Conservation (phyloP, 108 stramenopile genomes). For the Skeletonema potamos region DNA sequence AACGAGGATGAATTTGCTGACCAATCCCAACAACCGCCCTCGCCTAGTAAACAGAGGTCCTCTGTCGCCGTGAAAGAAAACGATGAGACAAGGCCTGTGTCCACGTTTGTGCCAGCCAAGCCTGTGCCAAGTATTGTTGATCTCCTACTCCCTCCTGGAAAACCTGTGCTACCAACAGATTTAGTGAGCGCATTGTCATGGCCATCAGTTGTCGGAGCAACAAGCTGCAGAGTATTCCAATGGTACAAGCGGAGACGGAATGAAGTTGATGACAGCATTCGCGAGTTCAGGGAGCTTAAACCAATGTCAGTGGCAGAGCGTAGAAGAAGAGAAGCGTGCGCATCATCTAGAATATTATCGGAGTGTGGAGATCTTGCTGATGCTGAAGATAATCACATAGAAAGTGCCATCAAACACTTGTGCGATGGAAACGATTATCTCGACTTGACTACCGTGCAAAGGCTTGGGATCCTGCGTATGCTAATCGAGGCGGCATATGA, state of each 20-base stretch:
- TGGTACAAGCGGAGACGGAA: conserved; percentile 80
- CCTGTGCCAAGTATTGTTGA: conserved; percentile 80
- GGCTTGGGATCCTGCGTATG: conserved; percentile 69
- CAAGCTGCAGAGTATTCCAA: conserved; percentile 70
- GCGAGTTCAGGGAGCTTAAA: conserved; percentile 57
- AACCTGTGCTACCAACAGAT: conserved; percentile 59
- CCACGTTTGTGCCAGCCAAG: conserved; percentile 62
- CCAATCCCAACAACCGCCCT: conserved; percentile 25
- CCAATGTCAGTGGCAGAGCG: conserved; percentile 72
- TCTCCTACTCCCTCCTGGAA: conserved; percentile 78
- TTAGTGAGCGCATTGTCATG: conserved; percentile 69
- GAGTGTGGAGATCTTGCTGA: conserved; percentile 54
- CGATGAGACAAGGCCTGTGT: conserved; percentile 52
- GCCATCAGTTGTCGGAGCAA: conserved; percentile 74
- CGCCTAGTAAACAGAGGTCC: conserved; percentile 17
- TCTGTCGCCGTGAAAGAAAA: conserved; percentile 45
- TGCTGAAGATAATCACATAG: conserved; percentile 27
- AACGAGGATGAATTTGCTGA: conserved; percentile 51
- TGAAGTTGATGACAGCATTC: conserved; percentile 80
- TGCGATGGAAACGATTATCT: conserved; percentile 70
- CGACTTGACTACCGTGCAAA: conserved; percentile 54
- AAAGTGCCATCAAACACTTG: conserved; percentile 60
- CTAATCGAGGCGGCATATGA: conserved; percentile 87
- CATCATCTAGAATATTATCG: conserved; percentile 61
- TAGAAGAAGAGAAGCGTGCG: conserved; percentile 60